phyloP scores from a whole-genome alignment of 495 filamentous ascomycete genomes.

The Extremus antarcticus region DNA sequence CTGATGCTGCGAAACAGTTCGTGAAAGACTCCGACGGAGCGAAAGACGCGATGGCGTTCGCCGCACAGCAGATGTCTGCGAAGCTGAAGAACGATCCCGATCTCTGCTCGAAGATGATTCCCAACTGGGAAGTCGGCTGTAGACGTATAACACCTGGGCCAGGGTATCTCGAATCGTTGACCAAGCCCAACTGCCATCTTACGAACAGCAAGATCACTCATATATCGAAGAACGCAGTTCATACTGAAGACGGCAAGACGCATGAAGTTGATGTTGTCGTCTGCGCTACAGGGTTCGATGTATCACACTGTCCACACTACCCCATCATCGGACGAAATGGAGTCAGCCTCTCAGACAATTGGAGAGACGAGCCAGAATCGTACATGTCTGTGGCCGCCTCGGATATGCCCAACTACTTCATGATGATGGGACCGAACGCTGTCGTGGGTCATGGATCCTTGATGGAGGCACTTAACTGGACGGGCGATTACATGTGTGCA shows the following conservation, averaged over 20 bases:
- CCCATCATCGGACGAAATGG: constrained; percentile 19
- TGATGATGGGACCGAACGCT: constrained; percentile 30
- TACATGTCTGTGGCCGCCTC: constrained; percentile 27
- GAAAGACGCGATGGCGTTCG: constrained; percentile 9
- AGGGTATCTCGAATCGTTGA: constrained; percentile 29
- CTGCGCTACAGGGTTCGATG: constrained; percentile 31
- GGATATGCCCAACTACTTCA: constrained; percentile 29
- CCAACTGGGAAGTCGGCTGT: constrained; percentile 26
- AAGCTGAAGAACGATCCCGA: constrained; percentile 22
- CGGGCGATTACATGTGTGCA: constrained; percentile 42
- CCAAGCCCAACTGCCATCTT: constrained; percentile 26
- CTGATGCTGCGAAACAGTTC: neutral
- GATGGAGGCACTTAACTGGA: constrained; percentile 36
- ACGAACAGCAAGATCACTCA: constrained; percentile 20
- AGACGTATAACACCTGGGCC: constrained; percentile 30
- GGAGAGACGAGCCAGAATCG: constrained; percentile 18
- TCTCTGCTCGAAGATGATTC: constrained; percentile 24
- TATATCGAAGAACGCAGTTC: constrained; percentile 22
- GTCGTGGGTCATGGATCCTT: constrained; percentile 27
- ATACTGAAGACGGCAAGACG: constrained; percentile 24
- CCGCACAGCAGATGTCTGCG: constrained; percentile 20
- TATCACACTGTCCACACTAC: constrained; percentile 25
- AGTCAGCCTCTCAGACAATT: constrained; percentile 19
- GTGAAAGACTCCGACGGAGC: constrained; percentile 9
- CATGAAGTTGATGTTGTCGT: constrained; percentile 30